Evolutionary conservation across 805 yeast species (phyloP), one percentile per base, ranked within the genome.

Genomic region (Candida xyloterini): DNA sequence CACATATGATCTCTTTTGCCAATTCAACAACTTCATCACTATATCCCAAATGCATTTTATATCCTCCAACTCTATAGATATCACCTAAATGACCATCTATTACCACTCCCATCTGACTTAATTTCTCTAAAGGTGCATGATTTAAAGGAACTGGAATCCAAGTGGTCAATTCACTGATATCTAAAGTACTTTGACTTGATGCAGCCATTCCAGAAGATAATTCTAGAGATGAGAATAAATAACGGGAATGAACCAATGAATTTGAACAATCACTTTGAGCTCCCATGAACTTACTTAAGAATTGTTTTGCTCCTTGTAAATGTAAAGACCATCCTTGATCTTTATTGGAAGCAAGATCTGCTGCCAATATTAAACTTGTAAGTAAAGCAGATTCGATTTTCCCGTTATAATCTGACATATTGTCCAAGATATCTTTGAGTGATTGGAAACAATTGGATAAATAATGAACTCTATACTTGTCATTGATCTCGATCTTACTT

Each of bases 311-410:
- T 5, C 85, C 86, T 43, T 73, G 57, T 10, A 79, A 58, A 58
- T 80, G 86, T 2, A 81, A 71, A 32, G 79, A 60, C 87, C 85
- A 80, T 38, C 71, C 70, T 34, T 72, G 70, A 42, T 71, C 74
- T 4, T 67, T 60, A 18, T 73, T 72, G 2, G 79, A 66, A 0
- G 84, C 79, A 46, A 76, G 74, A 22, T 79, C 79, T 5, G 79
- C 66, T 0, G 88, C 81, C 18, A 83, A 62, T 15, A 83, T 59
- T 13, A 83, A 63, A 2, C 82, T 83, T 0, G 90, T 82, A 14
- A 83, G 57, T 10, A 82, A 65, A 3, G 82, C 76, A 1, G 84
- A 76, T 47, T 81, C 89, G 15, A 80, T 75, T 49, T 81, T 77
- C 15, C 71, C 69, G 37, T 51, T 44, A 13, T 34, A 63, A 59